Conservation (phyloP, 192 early-diverging fungal genomes). For the Gaertneriomyces sp. region DNA sequence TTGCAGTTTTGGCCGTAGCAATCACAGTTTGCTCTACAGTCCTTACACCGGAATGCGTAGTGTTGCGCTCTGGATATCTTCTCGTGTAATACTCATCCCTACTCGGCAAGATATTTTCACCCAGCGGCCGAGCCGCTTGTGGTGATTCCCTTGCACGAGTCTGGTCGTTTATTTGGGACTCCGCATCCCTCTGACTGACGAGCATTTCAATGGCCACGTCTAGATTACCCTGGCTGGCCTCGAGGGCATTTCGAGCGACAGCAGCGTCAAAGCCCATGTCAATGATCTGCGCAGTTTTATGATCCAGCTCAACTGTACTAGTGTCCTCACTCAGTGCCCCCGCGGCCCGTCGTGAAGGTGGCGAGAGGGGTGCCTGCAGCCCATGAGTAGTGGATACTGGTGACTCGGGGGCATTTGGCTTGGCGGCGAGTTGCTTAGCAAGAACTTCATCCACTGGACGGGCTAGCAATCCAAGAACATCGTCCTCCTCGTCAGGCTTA, state of each 20-base stretch:
- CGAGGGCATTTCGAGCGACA: slow-evolving; percentile 64
- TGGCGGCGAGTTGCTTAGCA: slow-evolving; percentile 13
- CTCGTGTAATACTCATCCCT: too few species aligned
- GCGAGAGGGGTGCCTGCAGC: not conserved
- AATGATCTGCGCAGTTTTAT: slow-evolving; percentile 67
- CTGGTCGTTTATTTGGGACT: not conserved
- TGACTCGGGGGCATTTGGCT: not conserved
- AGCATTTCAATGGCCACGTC: slow-evolving; percentile 51
- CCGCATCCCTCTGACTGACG: slow-evolving; percentile 29
- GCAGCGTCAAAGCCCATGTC: slow-evolving; percentile 76
- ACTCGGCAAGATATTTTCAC: too few species aligned
- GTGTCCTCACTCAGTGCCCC: too few species aligned
- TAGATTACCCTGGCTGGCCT: slow-evolving; percentile 60
- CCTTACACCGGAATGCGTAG: too few species aligned
- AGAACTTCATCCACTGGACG: slow-evolving; percentile 19
- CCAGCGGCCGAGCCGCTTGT: too few species aligned
- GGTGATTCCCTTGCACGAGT: too few species aligned
- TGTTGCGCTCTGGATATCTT: too few species aligned
- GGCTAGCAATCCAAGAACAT: slow-evolving; percentile 19
- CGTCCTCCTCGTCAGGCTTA: not conserved
- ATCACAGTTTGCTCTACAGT: slow-evolving; percentile 49
- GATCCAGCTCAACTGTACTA: slow-evolving; percentile 30
- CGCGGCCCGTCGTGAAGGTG: not conserved
- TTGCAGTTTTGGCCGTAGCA: slow-evolving; percentile 43
- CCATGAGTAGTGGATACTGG: not conserved